phyloP scores from a whole-genome alignment of 2,329 filamentous ascomycete genomes.

The Colletotrichum zoysiae region DNA sequence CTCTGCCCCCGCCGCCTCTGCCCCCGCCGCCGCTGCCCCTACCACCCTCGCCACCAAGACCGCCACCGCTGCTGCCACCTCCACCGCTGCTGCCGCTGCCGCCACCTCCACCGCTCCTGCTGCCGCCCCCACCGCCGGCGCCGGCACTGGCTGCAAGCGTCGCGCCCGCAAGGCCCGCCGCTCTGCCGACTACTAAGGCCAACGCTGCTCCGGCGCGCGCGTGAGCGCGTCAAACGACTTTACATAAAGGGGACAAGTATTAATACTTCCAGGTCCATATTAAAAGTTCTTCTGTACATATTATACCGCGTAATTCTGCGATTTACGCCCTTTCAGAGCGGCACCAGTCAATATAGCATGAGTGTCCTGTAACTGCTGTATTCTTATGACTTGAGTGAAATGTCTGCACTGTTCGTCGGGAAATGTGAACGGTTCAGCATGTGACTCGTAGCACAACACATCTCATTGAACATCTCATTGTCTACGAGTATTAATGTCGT shows the following conservation, averaged over 20 bases:
- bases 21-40: slow-evolving; percentile 8
- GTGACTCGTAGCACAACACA: rapidly evolving
- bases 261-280: slow-evolving; percentile 24
- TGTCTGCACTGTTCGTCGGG: neutral
- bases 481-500: neutral
- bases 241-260: slow-evolving; percentile 21
- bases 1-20: slow-evolving; percentile 4
- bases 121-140: slow-evolving; percentile 4
- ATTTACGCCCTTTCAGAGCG: slow-evolving; percentile 33
- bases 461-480: neutral
- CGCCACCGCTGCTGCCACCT: slow-evolving; percentile 17
- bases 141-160: slow-evolving; percentile 32
- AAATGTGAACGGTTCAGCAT: neutral
- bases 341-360: slow-evolving; percentile 27
- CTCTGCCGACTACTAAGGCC: slow-evolving; percentile 37
- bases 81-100: slow-evolving; percentile 15
- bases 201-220: neutral
- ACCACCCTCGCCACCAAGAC: slow-evolving; percentile 15
- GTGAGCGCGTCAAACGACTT: neutral
- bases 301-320: slow-evolving; percentile 34
- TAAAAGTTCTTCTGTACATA: slow-evolving; percentile 39
- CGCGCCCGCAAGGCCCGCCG: slow-evolving; percentile 42
- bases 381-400: neutral
- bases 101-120: slow-evolving; percentile 23
- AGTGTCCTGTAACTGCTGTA: slow-evolving; percentile 5